phyloP scores from a whole-genome alignment of 176 grass and related monocot species.

The Oryza meyeriana region DNA sequence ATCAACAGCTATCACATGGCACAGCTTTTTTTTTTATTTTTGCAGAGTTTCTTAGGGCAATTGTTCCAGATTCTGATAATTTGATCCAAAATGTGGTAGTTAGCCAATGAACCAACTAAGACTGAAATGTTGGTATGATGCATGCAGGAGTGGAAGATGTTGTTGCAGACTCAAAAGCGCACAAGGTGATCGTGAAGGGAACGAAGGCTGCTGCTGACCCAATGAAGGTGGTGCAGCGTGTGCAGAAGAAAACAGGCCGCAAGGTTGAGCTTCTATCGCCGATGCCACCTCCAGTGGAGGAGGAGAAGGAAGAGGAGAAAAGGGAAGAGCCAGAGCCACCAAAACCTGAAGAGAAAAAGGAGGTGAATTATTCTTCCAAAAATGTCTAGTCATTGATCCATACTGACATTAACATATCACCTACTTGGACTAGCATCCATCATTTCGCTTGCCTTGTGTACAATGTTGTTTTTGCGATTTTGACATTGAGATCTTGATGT shows the following conservation, averaged over 20 bases:
- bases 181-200: slow-evolving; percentile 91
- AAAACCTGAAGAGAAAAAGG: slow-evolving; percentile 34
- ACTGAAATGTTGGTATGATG: background rate
- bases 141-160: slow-evolving; percentile 81
- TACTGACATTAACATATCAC: background rate
- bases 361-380: slow-evolving; percentile 5
- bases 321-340: slow-evolving; percentile 34
- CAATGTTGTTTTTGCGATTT: background rate
- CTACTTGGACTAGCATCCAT: background rate
- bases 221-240: slow-evolving; percentile 81
- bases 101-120: background rate
- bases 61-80: background rate
- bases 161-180: slow-evolving; percentile 58
- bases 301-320: slow-evolving; percentile 72
- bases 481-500: slow-evolving; percentile 9
- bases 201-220: slow-evolving; percentile 87
- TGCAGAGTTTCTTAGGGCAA: background rate
- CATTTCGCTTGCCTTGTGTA: background rate
- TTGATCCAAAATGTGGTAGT: background rate
- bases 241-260: slow-evolving; percentile 85
- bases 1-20: background rate
- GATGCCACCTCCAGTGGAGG: slow-evolving; percentile 35
- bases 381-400: background rate
- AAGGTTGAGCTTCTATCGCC: slow-evolving; percentile 93
- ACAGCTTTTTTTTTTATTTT: too few relatives aligned